Evolutionary conservation across 257 asterid species (phyloP).

Genomic region (Nicotiana paniculata): DNA sequence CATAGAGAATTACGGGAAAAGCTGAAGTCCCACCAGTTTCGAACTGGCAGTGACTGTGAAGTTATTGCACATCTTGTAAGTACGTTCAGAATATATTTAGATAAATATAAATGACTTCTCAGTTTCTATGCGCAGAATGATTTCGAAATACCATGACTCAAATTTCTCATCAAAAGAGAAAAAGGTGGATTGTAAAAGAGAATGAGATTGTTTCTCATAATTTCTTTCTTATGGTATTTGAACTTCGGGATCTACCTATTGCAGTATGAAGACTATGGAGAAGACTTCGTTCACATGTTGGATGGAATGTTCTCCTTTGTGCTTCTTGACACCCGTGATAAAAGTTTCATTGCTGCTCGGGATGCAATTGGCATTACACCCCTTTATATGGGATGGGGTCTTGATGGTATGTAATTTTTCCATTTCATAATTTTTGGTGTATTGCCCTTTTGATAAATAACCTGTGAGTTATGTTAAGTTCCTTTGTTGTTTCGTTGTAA

Average conservation of each 20-base stretch:
- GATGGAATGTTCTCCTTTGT: constrained; percentile 99
- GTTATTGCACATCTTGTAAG: constrained; percentile 98
- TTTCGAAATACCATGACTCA: background rate
- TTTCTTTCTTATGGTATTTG: background rate
- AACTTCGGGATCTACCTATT: background rate
- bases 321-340: constrained; percentile 95
- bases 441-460: background rate
- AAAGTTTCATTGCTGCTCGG: constrained; percentile 97
- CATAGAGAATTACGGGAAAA: constrained; percentile 66
- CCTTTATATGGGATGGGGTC: constrained; percentile 98
- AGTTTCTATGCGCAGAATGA: background rate
- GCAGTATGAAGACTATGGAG: constrained; percentile 97
- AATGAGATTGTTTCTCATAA: background rate
- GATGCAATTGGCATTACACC: constrained; percentile 99
- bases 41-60: constrained; percentile 98
- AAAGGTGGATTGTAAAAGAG: background rate
- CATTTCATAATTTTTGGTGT: background rate
- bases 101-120: background rate
- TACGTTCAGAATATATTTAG: constrained; percentile 2
- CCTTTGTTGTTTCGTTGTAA: background rate
- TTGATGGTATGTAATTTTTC: constrained; percentile 61
- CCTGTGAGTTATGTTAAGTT: background rate
- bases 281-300: constrained; percentile 87
- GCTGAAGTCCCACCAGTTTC: constrained; percentile 69
- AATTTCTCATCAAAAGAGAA: background rate